phyloP scores from a whole-genome alignment of 2,329 filamentous ascomycete genomes.

The Cyclaneusma minus region DNA sequence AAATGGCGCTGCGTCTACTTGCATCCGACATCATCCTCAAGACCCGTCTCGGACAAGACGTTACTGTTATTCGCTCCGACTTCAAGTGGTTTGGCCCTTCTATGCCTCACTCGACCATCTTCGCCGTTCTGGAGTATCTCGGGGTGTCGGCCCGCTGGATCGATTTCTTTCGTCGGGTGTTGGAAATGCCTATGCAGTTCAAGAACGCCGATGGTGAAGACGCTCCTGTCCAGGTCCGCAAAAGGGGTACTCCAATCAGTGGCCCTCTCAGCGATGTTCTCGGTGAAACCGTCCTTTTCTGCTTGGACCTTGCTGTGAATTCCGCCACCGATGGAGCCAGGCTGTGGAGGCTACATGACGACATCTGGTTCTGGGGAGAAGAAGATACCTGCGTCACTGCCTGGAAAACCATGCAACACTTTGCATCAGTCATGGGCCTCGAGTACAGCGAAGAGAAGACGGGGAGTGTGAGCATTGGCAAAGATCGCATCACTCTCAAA shows the following conservation, averaged over 20 bases:
- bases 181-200: slow-evolving; percentile 44
- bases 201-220: slow-evolving; percentile 30
- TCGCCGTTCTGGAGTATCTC: slow-evolving; percentile 40
- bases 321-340: slow-evolving; percentile 33
- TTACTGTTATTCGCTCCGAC: slow-evolving; percentile 39
- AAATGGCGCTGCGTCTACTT: slow-evolving; percentile 38
- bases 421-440: slow-evolving; percentile 38
- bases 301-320: slow-evolving; percentile 49
- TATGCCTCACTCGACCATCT: slow-evolving; percentile 42
- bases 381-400: slow-evolving; percentile 35
- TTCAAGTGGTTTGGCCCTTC: slow-evolving; percentile 42
- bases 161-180: slow-evolving; percentile 40
- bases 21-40: slow-evolving; percentile 38
- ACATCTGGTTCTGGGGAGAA: slow-evolving; percentile 52
- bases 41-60: slow-evolving; percentile 27
- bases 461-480: slow-evolving; percentile 28
- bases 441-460: slow-evolving; percentile 42
- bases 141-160: slow-evolving; percentile 40
- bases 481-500: slow-evolving; percentile 6
- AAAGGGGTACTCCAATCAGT: slow-evolving; percentile 41
- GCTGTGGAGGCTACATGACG: slow-evolving; percentile 48
- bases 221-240: slow-evolving; percentile 26
- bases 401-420: slow-evolving; percentile 42
- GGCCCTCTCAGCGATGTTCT: slow-evolving; percentile 43
- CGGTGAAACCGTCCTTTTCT: slow-evolving; percentile 45